phyloP scores from a whole-genome alignment of 768 basidiomycete genomes.

The Paxillus ammoniavirescens region DNA sequence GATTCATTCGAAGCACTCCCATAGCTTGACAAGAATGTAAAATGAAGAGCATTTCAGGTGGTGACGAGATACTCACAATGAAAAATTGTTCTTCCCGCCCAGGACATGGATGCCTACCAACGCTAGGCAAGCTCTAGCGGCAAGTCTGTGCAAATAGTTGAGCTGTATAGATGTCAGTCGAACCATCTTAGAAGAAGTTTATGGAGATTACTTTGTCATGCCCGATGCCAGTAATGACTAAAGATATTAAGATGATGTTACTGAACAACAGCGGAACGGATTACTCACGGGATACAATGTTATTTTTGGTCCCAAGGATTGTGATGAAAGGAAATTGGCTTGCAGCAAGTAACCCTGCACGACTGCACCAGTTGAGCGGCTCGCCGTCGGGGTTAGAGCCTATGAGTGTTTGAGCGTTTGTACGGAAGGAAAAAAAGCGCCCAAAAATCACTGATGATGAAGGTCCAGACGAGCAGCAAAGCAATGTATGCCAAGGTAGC shows the following conservation, averaged over 20 bases:
- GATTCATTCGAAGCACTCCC: not conserved
- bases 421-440: not conserved
- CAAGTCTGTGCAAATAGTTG: slow-evolving; percentile 44
- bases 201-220: slow-evolving; percentile 16
- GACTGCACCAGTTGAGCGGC: slow-evolving; percentile 33
- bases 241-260: not conserved
- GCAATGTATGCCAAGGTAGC: slow-evolving; percentile 37
- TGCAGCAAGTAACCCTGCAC: slow-evolving; percentile 30
- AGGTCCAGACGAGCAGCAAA: slow-evolving; percentile 35
- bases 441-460: slow-evolving; percentile 35
- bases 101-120: slow-evolving; percentile 49
- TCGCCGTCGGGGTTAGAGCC: slow-evolving; percentile 19
- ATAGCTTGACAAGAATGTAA: slow-evolving; percentile 7
- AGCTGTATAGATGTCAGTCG: slow-evolving; percentile 19
- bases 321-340: slow-evolving; percentile 41
- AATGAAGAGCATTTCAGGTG: not conserved
- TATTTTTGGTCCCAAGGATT: slow-evolving; percentile 44
- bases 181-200: not conserved
- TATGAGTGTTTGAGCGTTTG: slow-evolving; percentile 3
- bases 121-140: slow-evolving; percentile 43
- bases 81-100: slow-evolving; percentile 13
- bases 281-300: slow-evolving; percentile 19
- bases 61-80: slow-evolving; percentile 7
- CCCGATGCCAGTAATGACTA: slow-evolving; percentile 23
- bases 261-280: not conserved